Conservation (phyloP, 1,284 basidiomycete species). For the Malassezia cuniculi region DNA sequence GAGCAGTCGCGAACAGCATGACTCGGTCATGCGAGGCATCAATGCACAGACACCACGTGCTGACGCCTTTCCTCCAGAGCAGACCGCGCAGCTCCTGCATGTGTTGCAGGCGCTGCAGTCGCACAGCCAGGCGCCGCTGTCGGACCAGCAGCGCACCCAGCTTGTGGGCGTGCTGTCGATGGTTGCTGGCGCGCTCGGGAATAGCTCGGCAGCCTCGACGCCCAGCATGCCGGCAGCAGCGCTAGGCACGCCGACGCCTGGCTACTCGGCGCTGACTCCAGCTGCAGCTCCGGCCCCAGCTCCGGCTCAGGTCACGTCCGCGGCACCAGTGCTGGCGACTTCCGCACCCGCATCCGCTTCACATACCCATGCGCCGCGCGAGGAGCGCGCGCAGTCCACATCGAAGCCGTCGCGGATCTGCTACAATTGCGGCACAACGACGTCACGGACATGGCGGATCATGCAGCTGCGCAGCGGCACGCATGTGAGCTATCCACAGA, state of each 20-base stretch:
- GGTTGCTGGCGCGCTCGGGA: conserved; percentile 8
- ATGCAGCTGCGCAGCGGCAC: conserved; percentile 22
- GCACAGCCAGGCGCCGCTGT: not conserved
- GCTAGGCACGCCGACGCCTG: too few species aligned
- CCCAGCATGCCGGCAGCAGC: not conserved
- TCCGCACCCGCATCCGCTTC: too few species aligned
- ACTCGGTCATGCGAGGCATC: conserved; percentile 24
- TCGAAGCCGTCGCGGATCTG: conserved; percentile 27
- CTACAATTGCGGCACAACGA: conserved; percentile 37
- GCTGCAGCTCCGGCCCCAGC: too few species aligned
- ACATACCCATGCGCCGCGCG: not conserved
- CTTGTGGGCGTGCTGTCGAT: conserved; percentile 9
- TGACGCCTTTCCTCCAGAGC: too few species aligned
- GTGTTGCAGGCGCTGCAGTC: conserved; percentile 18
- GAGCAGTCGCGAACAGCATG: conserved; percentile 32
- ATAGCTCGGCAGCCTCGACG: not conserved
- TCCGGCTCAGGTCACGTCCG: too few species aligned
- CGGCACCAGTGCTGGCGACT: too few species aligned
- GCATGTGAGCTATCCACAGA: conserved; percentile 19
- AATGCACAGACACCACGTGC: too few species aligned
- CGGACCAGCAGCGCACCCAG: conserved; percentile 10
- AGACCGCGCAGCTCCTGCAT: conserved; percentile 15
- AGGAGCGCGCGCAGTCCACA: conserved; percentile 3
- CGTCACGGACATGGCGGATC: conserved; percentile 25
- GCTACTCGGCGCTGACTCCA: too few species aligned